Percentiles rank a stretch among this genome's conserved stretches.
These are phyloP conservation scores for Hemisphaericaspora lyxosophila DNA, from an alignment of 1,139 yeast species.

Conservation along the genomic window DNA sequence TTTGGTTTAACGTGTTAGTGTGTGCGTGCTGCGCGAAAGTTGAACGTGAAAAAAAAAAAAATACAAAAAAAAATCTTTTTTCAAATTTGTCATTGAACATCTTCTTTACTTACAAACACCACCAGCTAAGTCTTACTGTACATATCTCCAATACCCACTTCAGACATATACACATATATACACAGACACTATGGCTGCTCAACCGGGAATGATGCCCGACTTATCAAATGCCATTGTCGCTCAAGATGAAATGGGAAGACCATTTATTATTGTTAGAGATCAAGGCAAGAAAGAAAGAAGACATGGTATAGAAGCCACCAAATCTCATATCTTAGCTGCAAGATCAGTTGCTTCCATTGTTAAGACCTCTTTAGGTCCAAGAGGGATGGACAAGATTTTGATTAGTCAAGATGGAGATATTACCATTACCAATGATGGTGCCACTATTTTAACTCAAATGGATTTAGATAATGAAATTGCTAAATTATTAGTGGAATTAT, in stretches of 20 bases:
- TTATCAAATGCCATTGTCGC: conserved; percentile 97
- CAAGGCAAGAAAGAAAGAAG: conserved; percentile 92
- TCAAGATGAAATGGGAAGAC: conserved; percentile 99
- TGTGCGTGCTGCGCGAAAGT: too few species aligned
- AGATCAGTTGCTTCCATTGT: conserved; percentile 92
- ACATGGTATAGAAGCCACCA: conserved; percentile 94
- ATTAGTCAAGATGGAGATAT: conserved; percentile 95
- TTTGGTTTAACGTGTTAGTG: too few species aligned
- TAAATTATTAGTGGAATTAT: conserved; percentile 87
- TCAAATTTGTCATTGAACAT: too few species aligned
- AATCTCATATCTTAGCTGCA: conserved; percentile 93
- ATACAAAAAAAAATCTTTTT: too few species aligned
- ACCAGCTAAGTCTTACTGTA: too few species aligned
- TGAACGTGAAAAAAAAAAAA: too few species aligned
- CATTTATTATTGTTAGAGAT: conserved; percentile 94
- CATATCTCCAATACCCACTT: too few species aligned
- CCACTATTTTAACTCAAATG: conserved; percentile 94
- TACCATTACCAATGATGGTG: conserved; percentile 98
- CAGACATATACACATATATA: too few species aligned
- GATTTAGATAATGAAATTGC: conserved; percentile 96
- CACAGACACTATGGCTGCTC: conserved; percentile 1
- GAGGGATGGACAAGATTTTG: conserved; percentile 96
- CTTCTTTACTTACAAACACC: too few species aligned
- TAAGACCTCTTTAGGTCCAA: conserved; percentile 91
- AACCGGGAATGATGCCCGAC: conserved; percentile 82